These are phyloP conservation scores for Venturia effusa DNA, from an alignment of 2,329 filamentous ascomycete species.

Conservation along the genomic window DNA sequence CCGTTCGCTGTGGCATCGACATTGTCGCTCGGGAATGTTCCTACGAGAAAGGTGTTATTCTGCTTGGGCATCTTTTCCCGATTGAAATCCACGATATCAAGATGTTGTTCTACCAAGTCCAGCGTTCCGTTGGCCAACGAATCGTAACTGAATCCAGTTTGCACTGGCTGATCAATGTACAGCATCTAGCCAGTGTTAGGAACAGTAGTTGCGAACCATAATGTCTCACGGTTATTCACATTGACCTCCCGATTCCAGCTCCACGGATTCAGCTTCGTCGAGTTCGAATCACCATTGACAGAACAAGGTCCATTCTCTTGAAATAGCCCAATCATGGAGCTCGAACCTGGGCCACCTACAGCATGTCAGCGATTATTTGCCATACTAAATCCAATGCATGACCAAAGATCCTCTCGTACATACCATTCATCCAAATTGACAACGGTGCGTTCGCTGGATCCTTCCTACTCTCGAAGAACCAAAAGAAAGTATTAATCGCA, in stretches of 20 bases:
- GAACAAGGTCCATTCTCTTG: conserved; percentile 43
- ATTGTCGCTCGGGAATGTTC: conserved; percentile 40
- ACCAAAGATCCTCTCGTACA: conserved; percentile 7
- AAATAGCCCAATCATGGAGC: conserved; percentile 38
- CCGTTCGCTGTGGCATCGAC: conserved; percentile 35
- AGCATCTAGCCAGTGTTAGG: conserved; percentile 1
- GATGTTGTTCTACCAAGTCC: background rate
- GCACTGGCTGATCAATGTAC: conserved; percentile 50
- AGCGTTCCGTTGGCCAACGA: conserved; percentile 26
- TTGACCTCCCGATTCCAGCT: conserved; percentile 51
- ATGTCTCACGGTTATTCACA: conserved; percentile 38
- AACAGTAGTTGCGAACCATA: background rate
- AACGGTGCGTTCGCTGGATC: conserved; percentile 45
- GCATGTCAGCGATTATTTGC: conserved; percentile 22
- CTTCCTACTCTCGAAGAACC: conserved; percentile 52
- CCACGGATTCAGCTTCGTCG: conserved; percentile 42
- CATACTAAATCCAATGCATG: background rate
- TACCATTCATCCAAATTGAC: conserved; percentile 20
- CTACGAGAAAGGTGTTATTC: conserved; percentile 42
- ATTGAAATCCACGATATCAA: conserved; percentile 1
- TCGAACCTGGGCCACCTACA: conserved; percentile 39
- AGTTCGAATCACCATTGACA: conserved; percentile 42
- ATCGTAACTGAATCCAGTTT: conserved; percentile 45
- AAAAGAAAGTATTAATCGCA: conserved; percentile 51
- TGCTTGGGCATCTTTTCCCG: conserved; percentile 28